phyloP scores from a whole-genome alignment of 83 land plant species.

The Isoetes engelmannii region DNA sequence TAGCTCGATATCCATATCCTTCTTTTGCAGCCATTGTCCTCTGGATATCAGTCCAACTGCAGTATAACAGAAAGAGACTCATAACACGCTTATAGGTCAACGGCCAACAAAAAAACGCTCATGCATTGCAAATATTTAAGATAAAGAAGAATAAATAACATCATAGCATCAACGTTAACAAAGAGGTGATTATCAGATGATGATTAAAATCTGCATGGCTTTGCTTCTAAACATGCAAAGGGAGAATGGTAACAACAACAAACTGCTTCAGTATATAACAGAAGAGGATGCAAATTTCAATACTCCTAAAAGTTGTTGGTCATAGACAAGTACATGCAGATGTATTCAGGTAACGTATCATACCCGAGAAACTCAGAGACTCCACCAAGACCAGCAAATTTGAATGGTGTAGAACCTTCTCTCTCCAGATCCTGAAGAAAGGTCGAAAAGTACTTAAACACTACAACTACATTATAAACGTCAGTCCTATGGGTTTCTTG shows the following conservation, averaged over 20 bases:
- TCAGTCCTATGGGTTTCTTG: neutral
- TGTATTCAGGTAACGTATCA: neutral
- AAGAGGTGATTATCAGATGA: too few relatives aligned
- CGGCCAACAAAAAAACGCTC: too few relatives aligned
- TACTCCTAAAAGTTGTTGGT: too few relatives aligned
- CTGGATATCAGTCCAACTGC: conserved; percentile 94
- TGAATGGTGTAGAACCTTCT: conserved; percentile 79
- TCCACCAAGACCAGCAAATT: conserved; percentile 92
- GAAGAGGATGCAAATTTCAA: too few relatives aligned
- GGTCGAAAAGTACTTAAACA: neutral
- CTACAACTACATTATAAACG: neutral
- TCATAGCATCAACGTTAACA: too few relatives aligned
- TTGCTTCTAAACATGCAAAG: too few relatives aligned
- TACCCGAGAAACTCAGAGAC: conserved; percentile 93
- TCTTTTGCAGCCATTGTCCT: conserved; percentile 65
- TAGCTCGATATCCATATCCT: conserved; percentile 67
- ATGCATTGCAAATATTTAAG: too few relatives aligned
- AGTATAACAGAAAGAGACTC: neutral
- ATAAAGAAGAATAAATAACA: too few relatives aligned
- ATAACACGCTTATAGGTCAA: neutral
- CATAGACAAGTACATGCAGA: too few relatives aligned
- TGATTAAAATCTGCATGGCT: too few relatives aligned
- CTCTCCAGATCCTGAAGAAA: conserved; percentile 61
- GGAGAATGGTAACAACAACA: too few relatives aligned
- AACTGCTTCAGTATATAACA: too few relatives aligned